Evolutionary conservation across 2,329 filamentous ascomycete species (phyloP).

Genomic region (Xylaria digitata): DNA sequence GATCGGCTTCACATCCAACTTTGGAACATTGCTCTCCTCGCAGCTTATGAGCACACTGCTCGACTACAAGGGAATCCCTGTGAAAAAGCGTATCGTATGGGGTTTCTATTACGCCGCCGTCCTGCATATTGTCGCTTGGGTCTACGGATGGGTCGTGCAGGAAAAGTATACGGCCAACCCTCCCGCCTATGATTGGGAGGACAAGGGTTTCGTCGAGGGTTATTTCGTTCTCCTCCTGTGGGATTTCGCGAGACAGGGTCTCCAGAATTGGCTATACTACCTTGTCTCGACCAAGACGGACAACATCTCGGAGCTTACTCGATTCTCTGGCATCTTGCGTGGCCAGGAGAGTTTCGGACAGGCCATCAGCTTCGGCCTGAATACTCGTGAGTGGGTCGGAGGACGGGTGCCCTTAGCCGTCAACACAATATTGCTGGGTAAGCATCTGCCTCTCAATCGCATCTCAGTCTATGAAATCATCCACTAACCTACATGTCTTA

Average conservation of each 20-base stretch:
- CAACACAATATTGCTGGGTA: constrained; percentile 55
- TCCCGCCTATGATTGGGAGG: constrained; percentile 72
- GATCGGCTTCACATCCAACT: constrained; percentile 75
- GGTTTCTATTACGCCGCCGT: constrained; percentile 60
- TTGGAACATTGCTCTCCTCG: constrained; percentile 72
- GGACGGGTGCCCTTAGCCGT: constrained; percentile 54
- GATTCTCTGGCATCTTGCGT: constrained; percentile 54
- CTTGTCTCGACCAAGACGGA: constrained; percentile 65
- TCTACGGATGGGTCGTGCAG: constrained; percentile 65
- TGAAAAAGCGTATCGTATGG: constrained; percentile 56
- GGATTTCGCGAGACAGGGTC: constrained; percentile 61
- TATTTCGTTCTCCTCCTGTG: constrained; percentile 77
- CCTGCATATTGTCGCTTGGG: constrained; percentile 61
- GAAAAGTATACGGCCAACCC: constrained; percentile 64
- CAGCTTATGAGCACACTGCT: constrained; percentile 60
- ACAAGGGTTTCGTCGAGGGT: constrained; percentile 70
- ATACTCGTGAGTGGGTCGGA: constrained; percentile 53
- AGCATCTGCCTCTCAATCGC: constrained; percentile 24
- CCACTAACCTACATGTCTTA: constrained; percentile 23
- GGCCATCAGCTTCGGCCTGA: constrained; percentile 55
- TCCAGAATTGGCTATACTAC: constrained; percentile 69
- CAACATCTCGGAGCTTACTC: constrained; percentile 64
- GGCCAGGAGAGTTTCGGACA: constrained; percentile 57
- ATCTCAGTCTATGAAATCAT: background rate
- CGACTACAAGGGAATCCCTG: constrained; percentile 38